Evolutionary conservation across 179 eudicot species (phyloP).

Genomic region (Dionaea muscipula): DNA sequence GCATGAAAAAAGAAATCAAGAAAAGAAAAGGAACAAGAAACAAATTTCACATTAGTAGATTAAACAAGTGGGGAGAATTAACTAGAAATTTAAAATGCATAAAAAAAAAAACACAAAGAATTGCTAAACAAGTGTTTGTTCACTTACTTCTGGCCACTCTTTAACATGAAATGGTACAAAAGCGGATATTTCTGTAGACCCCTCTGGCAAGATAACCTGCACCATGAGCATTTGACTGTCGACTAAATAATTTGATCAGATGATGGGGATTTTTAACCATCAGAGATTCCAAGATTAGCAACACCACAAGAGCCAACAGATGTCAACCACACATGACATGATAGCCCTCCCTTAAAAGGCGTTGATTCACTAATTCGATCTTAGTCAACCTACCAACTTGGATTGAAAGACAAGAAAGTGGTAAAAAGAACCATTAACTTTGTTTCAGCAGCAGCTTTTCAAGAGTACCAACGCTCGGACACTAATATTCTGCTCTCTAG

Average conservation of each 20-base stretch:
- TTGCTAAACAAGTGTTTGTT: not conserved
- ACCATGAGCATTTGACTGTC: not conserved
- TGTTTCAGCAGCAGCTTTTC: too few relatives aligned
- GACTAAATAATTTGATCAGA: not conserved
- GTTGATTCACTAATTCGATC: too few relatives aligned
- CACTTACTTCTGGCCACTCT: slow-evolving; percentile 54
- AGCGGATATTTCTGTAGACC: slow-evolving; percentile 67
- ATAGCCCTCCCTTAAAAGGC: too few relatives aligned
- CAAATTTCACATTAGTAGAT: not conserved
- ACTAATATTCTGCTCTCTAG: too few relatives aligned
- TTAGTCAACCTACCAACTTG: too few relatives aligned
- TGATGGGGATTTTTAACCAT: not conserved
- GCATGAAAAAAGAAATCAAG: slow-evolving; percentile 18
- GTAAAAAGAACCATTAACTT: too few relatives aligned
- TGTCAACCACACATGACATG: too few relatives aligned
- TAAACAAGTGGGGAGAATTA: not conserved
- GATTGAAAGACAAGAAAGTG: too few relatives aligned
- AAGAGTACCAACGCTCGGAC: too few relatives aligned
- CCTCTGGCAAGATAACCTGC: slow-evolving; percentile 93
- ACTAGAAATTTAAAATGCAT: not conserved
- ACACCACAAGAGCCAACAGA: too few relatives aligned
- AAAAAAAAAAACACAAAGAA: not conserved
- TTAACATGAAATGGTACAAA: slow-evolving; percentile 74
- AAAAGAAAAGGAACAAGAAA: not conserved
- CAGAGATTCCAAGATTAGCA: not conserved